phyloP scores from a whole-genome alignment of 139 green algal genomes.

The Dunaliella sp. region DNA sequence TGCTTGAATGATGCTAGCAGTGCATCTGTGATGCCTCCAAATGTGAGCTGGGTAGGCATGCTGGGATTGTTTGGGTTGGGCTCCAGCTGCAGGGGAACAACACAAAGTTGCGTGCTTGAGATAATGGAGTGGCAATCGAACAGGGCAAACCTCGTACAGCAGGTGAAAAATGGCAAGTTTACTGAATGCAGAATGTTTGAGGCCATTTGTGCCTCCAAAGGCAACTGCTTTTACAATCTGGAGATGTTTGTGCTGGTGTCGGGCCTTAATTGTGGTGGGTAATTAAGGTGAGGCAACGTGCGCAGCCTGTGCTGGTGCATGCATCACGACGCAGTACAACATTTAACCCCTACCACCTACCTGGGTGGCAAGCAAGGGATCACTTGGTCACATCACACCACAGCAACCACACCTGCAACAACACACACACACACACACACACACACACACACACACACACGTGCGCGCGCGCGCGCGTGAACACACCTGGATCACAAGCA shows the following conservation, averaged over 20 bases:
- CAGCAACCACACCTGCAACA: no score
- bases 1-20: conserved; percentile 28
- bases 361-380: no score
- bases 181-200: not conserved
- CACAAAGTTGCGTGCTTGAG: not conserved
- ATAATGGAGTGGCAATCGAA: not conserved
- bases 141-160: not conserved
- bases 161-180: not conserved
- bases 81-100: not conserved
- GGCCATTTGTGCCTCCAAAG: not conserved
- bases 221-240: not conserved
- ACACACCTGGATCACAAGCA: not conserved
- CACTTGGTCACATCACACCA: no score
- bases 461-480: no score
- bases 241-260: not conserved
- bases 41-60: conserved; percentile 4
- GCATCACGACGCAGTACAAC: no score
- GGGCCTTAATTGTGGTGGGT: not conserved
- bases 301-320: no score
- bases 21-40: conserved; percentile 26
- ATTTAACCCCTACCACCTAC: not conserved
- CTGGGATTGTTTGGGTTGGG: not conserved
- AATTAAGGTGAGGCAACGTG: not conserved
- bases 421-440: no score
- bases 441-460: no score